Conservation (phyloP, 441 rosid species). For the Isatis lusitanica region DNA sequence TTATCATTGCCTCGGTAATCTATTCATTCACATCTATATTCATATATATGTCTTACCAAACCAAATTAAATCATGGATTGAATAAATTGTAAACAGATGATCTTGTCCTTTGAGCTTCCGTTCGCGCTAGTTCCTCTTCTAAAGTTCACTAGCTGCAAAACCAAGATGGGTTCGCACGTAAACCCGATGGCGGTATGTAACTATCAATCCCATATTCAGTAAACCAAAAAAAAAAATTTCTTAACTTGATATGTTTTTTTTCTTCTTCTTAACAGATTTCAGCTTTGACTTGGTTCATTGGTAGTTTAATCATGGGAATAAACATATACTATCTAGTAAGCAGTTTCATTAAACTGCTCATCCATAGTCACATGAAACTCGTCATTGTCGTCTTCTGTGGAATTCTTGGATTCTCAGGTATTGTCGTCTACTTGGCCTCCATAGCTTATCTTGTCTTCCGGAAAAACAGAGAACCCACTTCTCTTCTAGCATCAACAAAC, state of each 20-base stretch:
- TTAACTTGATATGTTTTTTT: background rate
- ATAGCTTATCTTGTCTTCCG: slow-evolving; percentile 73
- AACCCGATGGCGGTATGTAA: slow-evolving; percentile 57
- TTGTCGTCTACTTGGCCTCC: slow-evolving; percentile 69
- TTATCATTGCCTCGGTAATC: slow-evolving; percentile 90
- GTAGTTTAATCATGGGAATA: slow-evolving; percentile 76
- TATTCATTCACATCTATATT: background rate
- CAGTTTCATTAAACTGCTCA: slow-evolving; percentile 61
- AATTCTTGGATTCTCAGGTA: slow-evolving; percentile 64
- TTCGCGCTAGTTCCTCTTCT: slow-evolving; percentile 91
- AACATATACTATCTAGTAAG: slow-evolving; percentile 71
- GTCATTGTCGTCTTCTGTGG: slow-evolving; percentile 59
- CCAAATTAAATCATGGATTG: background rate
- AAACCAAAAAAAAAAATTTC: slow-evolving; percentile 9
- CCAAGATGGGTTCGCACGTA: slow-evolving; percentile 73
- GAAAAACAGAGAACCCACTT: slow-evolving; percentile 46
- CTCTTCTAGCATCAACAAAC: slow-evolving; percentile 51
- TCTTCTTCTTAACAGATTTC: slow-evolving; percentile 47
- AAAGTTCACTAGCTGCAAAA: slow-evolving; percentile 88
- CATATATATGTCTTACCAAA: background rate
- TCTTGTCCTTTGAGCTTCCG: slow-evolving; percentile 93
- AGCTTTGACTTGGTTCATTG: slow-evolving; percentile 76
- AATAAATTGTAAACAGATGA: slow-evolving; percentile 59
- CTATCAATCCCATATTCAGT: slow-evolving; percentile 1
- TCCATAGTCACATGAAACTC: slow-evolving; percentile 52